Conservation (phyloP, 495 filamentous ascomycete genomes). For the Sabuloglossum arenarium region DNA sequence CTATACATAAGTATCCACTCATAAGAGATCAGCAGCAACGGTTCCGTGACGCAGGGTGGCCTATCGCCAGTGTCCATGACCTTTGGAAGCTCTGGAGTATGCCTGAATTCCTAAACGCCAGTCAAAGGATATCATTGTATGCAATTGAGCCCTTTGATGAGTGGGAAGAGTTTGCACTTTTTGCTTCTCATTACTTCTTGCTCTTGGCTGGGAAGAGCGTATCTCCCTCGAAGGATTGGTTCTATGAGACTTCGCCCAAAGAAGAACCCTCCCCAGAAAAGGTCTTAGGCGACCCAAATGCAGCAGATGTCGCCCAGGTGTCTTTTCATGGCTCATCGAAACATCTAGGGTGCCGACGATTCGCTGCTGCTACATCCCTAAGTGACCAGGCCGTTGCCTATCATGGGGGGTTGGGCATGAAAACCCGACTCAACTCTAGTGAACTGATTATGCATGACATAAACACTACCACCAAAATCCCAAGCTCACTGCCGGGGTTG, state of each 20-base stretch:
- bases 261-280: background rate
- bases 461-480: background rate
- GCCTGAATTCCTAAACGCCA: slow-evolving; percentile 32
- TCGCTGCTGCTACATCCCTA: slow-evolving; percentile 10
- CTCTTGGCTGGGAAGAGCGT: slow-evolving; percentile 30
- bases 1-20: slow-evolving; percentile 47
- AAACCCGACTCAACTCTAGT: slow-evolving; percentile 33
- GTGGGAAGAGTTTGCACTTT: slow-evolving; percentile 87
- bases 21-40: slow-evolving; percentile 39
- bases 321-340: slow-evolving; percentile 10
- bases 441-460: slow-evolving; percentile 16
- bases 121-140: slow-evolving; percentile 37
- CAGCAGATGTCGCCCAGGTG: background rate
- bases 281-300: background rate
- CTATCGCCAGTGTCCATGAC: slow-evolving; percentile 31
- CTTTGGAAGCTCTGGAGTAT: slow-evolving; percentile 68
- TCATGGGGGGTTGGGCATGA: slow-evolving; percentile 14
- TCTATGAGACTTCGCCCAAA: background rate
- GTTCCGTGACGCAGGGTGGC: slow-evolving; percentile 47
- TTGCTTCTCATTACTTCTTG: slow-evolving; percentile 70
- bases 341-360: slow-evolving; percentile 9
- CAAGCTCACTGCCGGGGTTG: slow-evolving; percentile 11
- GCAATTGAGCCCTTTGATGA: slow-evolving; percentile 71
- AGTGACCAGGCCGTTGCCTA: background rate
- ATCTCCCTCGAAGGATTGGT: background rate